Evolutionary conservation across 257 asterid genomes (phyloP), one percentile per base, ranked within the genome.

Genomic region (Solanum chaucha): DNA sequence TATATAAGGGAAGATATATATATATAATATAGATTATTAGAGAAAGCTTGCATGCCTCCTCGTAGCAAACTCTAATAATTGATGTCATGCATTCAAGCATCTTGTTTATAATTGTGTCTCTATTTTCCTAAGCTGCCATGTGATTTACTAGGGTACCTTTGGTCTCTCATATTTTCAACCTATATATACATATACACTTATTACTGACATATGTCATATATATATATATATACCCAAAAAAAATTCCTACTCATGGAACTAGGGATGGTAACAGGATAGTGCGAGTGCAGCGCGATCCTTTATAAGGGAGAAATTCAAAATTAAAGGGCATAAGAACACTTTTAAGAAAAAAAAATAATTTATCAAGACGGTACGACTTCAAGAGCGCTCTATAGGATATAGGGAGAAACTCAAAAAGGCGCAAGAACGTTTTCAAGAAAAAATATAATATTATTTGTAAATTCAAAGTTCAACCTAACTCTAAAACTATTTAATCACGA

Each of bases 41-140:
- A 68, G 28, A 85, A 68, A 85, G 64, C 28, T 64, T 84, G 83
- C 64, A 46, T 87, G 88, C 85, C 89, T 81, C 86, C 51, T 71
- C 87, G 72, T 88, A 84, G 93, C 83, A 70, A 67, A 34, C 94
- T 89, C 93, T 91, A 93, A 95, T 96, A 86, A 93, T 95, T 93
- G 91, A 90, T 94, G 94, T 94, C 94, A 93, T 92, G 93, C 93
- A 92, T 90, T 93, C 85, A 89, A 89, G 90, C 91, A 64, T 93
- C 94, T 90, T 83, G 86, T 88, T 88, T 92, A 96, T 96, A 90
- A 95, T 94, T 96, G 90, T 96, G 97, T 96, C 98, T 90, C 89
- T 91, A 87, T 90, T 90, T 88, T 90, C 86, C 88, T 89, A 88
- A 87, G 88, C 93, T 89, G 87, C 85, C 90, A 89, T 85, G 84